Conservation (phyloP, 176 grass and related monocot species). For the Ensete ventricosum region DNA sequence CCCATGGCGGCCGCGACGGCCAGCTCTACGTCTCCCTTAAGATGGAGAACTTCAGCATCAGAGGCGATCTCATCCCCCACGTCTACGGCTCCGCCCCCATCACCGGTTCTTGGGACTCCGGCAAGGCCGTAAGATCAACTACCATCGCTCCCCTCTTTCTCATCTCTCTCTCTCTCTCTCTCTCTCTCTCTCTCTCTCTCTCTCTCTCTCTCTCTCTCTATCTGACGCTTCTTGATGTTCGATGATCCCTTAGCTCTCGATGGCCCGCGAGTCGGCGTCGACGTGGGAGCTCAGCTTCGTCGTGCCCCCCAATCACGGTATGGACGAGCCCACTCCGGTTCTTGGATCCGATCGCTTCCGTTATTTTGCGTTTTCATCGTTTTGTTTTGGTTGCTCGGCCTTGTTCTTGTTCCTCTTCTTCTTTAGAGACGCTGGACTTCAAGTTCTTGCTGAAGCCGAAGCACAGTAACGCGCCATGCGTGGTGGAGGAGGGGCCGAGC, state of each 20-base stretch:
- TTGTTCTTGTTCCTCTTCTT: not conserved
- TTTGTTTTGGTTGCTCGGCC: not conserved
- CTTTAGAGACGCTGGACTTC: slow-evolving; percentile 73
- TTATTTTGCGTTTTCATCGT: not conserved
- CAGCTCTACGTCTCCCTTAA: slow-evolving; percentile 71
- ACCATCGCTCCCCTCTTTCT: not conserved
- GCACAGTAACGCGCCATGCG: slow-evolving; percentile 31
- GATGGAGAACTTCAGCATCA: slow-evolving; percentile 53
- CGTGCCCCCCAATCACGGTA: slow-evolving; percentile 62
- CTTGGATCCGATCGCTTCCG: not conserved
- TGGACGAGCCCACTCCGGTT: not conserved
- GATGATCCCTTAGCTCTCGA: slow-evolving; percentile 37
- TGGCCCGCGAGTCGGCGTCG: slow-evolving; percentile 53
- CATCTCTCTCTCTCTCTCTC: too few relatives aligned
- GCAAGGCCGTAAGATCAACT: slow-evolving; percentile 51
- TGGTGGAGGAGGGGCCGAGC: slow-evolving; percentile 70
- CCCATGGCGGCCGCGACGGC: slow-evolving; percentile 47
- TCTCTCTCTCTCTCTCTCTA: not conserved
- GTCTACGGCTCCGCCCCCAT: slow-evolving; percentile 66
- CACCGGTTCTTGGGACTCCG: slow-evolving; percentile 65
- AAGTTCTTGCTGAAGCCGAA: slow-evolving; percentile 68
- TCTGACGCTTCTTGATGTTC: slow-evolving; percentile 8
- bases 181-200: too few relatives aligned
- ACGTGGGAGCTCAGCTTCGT: slow-evolving; percentile 87
- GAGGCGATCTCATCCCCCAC: slow-evolving; percentile 52